Base-by-base conservation (phyloP, 2,329 filamentous ascomycete genomes). In the Colletotrichum tropicicola region DNA sequence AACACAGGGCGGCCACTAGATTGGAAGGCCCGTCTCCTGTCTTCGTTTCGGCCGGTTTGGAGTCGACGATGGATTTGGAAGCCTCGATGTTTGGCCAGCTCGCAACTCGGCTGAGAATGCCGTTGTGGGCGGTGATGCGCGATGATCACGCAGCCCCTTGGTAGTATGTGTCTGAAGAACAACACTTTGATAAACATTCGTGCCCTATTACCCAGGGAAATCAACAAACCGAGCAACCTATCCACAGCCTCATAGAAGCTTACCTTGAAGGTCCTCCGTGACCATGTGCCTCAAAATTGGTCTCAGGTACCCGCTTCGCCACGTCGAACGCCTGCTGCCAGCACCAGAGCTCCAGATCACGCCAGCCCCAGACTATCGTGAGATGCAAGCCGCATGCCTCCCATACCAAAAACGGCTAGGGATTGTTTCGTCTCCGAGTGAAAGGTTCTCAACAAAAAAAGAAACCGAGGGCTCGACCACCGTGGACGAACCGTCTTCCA, bases 271-370 rank as follows among this genome's bases (percentile, higher is more conserved):
- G 23, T 49, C 48, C n/a, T 8, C 17, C 49, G 21, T n/a, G 41
- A 43, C 49, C 49, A 61, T 65, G 49, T 49, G 62, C 51, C 51
- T 47, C 44, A 17, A 62, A 21, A 30, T 17, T 51, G 61, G 58
- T 65, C 62, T 65, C 57, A 62, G 62, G 62, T 65, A 65, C 44
- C 62, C 62, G 62, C 44, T 32, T 55, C 43, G 23, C n/a, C 51
- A 55, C 30, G 62, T 55, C 41, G 35, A 35, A 21, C n/a, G 21
- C n/a, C 21, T 55, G 27, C 43, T 35, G 32, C 28, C 61, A 32
- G 15, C 44, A 27, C 43, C 57, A 45, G 30, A 44, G 28, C 35
- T 28, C 58, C 58, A 51, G 19, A 56, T 41, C 44, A 62, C 57
- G 28, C 49, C 57, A 62, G 49, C 51, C 37, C 44, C 57, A 62